Base-by-base conservation (phyloP, 176 grass and related monocot genomes). In the Paspalum vaginatum region DNA sequence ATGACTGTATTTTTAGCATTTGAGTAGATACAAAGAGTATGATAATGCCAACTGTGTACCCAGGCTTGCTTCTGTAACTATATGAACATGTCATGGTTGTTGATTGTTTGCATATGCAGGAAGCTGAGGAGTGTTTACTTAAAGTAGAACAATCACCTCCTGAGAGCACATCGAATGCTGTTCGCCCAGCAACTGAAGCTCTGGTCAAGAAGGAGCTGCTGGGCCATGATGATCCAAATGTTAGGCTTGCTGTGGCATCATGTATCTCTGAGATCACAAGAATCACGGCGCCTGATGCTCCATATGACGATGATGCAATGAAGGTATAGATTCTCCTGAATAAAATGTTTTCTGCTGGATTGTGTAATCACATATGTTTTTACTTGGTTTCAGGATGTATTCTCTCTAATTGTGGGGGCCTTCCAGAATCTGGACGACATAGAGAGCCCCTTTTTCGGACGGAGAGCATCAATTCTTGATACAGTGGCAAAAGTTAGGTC, bases 241-340 rank as follows among this genome's bases (percentile, higher is more conserved):
- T 96, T 15, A 92, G 54, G 45, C 82, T 96, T 85, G 72, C 72
- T 5, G 88, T 96, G 8, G 83, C 89, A 63, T 91, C 93, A 43
- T 99, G 97, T 75, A 84, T 99, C 46, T 91, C 90, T 75, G 97
- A 99, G 75, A 74, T 99, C 22, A 99, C 93, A 17, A 91, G 97
- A 62, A 91, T 99, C 72, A 96, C 91, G 3, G 97, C 97, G 25
- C 97, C 97, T 5, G 91, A 99, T 45, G 89, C 91, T 63, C 97
- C 97, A 12, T 99, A 95, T 83, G 86, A 84, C 6, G 97, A 99
- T 64, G 87, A 89, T 48, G 41, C 71, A 18, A 95, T 99, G 93
- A 99, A 84, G 93, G 97, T 95, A 72, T 20, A 18, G 12, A 15
- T 10, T 59, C 3, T 61, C 69, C 61, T 68, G 25, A 69, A 74